A percentile compares a stretch with the other conserved stretches of the same genome.
phyloP scores from a whole-genome alignment of 2,329 filamentous ascomycete genomes.

The Tolypocladium amazonense region DNA sequence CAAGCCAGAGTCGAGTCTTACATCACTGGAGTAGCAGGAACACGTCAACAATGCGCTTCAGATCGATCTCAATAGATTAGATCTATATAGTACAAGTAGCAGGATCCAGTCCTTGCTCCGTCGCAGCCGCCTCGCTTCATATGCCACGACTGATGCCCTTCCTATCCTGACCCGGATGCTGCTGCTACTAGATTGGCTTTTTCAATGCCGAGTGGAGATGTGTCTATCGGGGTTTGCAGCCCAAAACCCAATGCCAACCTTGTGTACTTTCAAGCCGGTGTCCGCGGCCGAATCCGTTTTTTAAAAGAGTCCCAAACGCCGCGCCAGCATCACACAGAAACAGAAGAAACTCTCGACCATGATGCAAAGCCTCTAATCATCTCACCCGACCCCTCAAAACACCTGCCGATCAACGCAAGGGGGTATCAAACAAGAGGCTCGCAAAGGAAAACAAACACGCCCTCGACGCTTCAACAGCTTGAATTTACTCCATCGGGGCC shows the following conservation, averaged over 20 bases:
- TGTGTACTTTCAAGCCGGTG: conserved; percentile 1
- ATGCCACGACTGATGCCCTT: conserved; percentile 2
- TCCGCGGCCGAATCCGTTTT: conserved; percentile 12
- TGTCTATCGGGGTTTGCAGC: conserved; percentile 27
- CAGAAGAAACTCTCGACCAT: not conserved
- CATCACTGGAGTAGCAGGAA: not conserved
- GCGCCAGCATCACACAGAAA: conserved; percentile 6
- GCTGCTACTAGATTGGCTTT: conserved; percentile 17
- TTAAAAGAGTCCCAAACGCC: conserved; percentile 13
- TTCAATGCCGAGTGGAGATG: conserved; percentile 38
- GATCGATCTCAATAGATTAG: conserved; percentile 2
- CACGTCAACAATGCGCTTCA: not conserved
- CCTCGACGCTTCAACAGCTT: conserved; percentile 11
- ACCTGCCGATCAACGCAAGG: conserved; percentile 7
- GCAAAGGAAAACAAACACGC: conserved; percentile 3
- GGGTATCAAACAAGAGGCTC: conserved; percentile 14
- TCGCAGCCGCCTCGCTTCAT: conserved; percentile 6
- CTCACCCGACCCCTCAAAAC: conserved; percentile 9
- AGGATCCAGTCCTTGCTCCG: conserved; percentile 14
- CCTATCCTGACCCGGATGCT: conserved; percentile 14
- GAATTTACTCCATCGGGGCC: conserved; percentile 13
- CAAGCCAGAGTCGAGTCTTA: not conserved
- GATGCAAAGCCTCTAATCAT: conserved; percentile 7
- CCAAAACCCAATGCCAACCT: conserved; percentile 9
- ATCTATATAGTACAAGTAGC: conserved; percentile 18